A percentile compares a stretch with the other conserved stretches of the same genome.
Conservation (phyloP, 2,329 filamentous ascomycete species). For the Pseudogymnoascus sp. region DNA sequence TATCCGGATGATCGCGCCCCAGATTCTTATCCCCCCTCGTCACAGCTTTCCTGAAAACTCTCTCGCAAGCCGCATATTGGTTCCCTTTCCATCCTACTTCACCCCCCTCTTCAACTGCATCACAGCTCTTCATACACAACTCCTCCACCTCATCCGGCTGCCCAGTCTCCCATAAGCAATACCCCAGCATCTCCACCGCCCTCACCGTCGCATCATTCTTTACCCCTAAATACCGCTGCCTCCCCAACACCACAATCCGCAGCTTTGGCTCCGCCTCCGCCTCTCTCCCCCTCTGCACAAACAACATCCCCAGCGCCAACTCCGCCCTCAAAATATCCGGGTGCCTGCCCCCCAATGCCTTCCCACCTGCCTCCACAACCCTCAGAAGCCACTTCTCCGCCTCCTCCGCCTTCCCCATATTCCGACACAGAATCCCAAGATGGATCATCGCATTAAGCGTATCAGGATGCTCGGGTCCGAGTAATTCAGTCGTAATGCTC, state of each 20-base stretch:
- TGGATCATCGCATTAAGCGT: conserved; percentile 10
- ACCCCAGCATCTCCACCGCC: not conserved
- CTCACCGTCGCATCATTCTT: not conserved
- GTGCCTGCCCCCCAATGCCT: not conserved
- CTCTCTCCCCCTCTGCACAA: not conserved
- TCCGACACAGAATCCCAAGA: conserved; percentile 3
- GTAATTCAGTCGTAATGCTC: not conserved
- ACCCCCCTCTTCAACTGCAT: not conserved
- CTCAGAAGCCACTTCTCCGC: not conserved
- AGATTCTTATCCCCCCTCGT: not conserved
- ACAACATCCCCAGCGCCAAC: not conserved
- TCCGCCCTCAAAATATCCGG: not conserved
- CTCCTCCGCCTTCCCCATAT: conserved; percentile 9
- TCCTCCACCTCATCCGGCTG: not conserved
- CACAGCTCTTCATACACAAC: not conserved
- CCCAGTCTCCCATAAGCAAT: not conserved
- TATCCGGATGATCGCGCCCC: not conserved
- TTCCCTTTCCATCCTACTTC: not conserved
- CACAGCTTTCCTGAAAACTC: not conserved
- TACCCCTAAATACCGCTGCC: not conserved
- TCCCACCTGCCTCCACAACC: not conserved
- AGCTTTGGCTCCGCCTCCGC: not conserved
- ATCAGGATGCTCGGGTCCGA: conserved; percentile 11
- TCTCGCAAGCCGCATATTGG: not conserved
- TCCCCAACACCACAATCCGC: not conserved